A percentile compares a stretch with the other conserved stretches of the same genome.
Conservation (phyloP, 345 rosid species). For the Microcos paniculata region DNA sequence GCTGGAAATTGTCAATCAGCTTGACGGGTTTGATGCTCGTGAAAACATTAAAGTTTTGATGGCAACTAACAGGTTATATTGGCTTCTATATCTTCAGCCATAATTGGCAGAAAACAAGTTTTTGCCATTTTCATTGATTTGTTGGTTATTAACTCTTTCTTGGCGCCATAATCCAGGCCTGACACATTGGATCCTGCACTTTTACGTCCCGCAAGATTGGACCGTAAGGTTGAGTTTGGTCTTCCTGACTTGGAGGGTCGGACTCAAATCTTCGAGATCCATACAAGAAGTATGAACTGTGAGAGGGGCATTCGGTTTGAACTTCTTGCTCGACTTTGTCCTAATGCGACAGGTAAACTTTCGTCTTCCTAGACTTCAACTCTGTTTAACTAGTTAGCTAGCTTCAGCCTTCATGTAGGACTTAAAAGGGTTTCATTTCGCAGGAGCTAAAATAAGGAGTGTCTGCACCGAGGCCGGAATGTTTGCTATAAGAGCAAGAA, state of each 20-base stretch:
- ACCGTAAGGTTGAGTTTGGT: conserved; percentile 95
- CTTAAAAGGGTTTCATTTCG: neutral
- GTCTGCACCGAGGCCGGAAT: conserved; percentile 98
- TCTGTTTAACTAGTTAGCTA: neutral
- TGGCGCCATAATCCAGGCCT: conserved; percentile 73
- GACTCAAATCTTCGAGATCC: conserved; percentile 91
- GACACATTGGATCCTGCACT: conserved; percentile 94
- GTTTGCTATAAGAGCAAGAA: conserved; percentile 86
- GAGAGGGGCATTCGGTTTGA: conserved; percentile 93
- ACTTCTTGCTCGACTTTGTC: conserved; percentile 89
- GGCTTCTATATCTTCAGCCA: too few species aligned
- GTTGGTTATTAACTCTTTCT: too few species aligned
- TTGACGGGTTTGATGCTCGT: conserved; percentile 90
- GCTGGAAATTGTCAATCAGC: conserved; percentile 90
- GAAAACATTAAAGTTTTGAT: conserved; percentile 99
- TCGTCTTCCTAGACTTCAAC: too few species aligned
- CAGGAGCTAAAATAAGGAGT: conserved; percentile 95
- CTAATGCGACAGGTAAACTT: conserved; percentile 83
- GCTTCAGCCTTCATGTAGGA: neutral
- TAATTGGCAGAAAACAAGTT: too few species aligned
- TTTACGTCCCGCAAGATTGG: conserved; percentile 88
- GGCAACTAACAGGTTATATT: conserved; percentile 84
- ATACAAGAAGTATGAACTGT: conserved; percentile 89
- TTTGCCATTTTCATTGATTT: too few species aligned
- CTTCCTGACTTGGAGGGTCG: conserved; percentile 93